A percentile compares a stretch with the other conserved stretches of the same genome.
phyloP scores from a whole-genome alignment of 2,329 filamentous ascomycete genomes.

The Paecilomyces fulvus region DNA sequence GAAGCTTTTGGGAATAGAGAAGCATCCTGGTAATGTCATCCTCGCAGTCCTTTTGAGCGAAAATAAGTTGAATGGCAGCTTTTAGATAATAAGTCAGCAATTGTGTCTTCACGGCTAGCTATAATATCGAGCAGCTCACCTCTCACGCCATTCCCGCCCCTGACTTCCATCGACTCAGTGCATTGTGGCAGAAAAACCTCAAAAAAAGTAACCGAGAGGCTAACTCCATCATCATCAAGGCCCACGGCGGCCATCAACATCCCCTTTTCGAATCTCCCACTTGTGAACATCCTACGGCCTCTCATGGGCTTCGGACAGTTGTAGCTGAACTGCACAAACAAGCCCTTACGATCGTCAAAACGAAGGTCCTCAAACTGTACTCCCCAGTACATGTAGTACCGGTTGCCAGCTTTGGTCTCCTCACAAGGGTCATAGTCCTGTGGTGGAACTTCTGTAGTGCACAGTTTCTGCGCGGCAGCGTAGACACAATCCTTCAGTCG shows the following conservation, averaged over 20 bases:
- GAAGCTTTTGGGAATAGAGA: constrained; percentile 7
- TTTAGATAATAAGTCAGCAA: not conserved
- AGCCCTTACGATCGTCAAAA: constrained; percentile 10
- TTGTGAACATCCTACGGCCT: constrained; percentile 12
- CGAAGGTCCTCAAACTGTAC: constrained; percentile 10
- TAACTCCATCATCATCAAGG: constrained; percentile 10
- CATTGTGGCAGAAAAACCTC: constrained; percentile 13
- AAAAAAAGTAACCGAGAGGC: constrained; percentile 18
- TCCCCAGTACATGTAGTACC: constrained; percentile 12
- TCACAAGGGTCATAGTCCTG: constrained; percentile 11
- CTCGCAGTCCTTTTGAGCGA: constrained; percentile 11
- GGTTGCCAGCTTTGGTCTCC: constrained; percentile 8
- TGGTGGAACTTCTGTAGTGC: not conserved
- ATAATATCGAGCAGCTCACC: constrained; percentile 4
- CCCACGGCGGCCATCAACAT: constrained; percentile 22
- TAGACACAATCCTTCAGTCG: constrained; percentile 12
- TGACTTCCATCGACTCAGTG: constrained; percentile 13
- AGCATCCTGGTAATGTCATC: constrained; percentile 13
- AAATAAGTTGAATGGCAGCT: constrained; percentile 10
- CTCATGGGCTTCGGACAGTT: constrained; percentile 18
- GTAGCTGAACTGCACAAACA: constrained; percentile 18
- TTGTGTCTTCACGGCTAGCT: not conserved
- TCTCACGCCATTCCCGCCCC: constrained; percentile 13
- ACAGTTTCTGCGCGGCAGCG: constrained; percentile 11
- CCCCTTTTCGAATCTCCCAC: constrained; percentile 16